Conservation (phyloP, 2,329 filamentous ascomycete species). For the Trichoderma pleuroti region DNA sequence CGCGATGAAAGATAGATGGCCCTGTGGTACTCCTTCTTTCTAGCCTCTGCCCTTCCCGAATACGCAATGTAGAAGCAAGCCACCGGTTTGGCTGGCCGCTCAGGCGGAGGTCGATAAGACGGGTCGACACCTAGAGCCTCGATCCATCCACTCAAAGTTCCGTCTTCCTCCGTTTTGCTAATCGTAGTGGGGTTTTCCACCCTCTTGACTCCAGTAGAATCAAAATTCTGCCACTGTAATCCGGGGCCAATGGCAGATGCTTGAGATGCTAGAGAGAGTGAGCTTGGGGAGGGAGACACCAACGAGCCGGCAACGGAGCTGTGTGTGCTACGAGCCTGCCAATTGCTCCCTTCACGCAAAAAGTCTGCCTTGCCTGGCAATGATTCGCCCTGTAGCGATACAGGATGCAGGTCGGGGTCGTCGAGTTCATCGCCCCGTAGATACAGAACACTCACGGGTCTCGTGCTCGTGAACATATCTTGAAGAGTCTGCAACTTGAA, state of each 20-base stretch:
- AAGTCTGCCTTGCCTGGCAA: slow-evolving; percentile 54
- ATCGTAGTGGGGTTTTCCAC: slow-evolving; percentile 53
- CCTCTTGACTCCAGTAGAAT: slow-evolving; percentile 48
- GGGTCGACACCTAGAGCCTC: slow-evolving; percentile 89
- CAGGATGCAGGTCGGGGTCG: slow-evolving; percentile 75
- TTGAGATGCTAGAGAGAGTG: slow-evolving; percentile 59
- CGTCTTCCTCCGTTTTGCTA: slow-evolving; percentile 55
- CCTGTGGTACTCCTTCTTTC: slow-evolving; percentile 65
- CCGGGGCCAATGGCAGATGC: slow-evolving; percentile 41
- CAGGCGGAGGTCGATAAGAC: slow-evolving; percentile 73
- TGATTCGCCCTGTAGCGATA: slow-evolving; percentile 66
- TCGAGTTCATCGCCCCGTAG: slow-evolving; percentile 73
- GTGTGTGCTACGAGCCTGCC: slow-evolving; percentile 51
- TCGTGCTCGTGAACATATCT: slow-evolving; percentile 85
- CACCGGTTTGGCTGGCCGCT: slow-evolving; percentile 66
- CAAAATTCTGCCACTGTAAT: slow-evolving; percentile 56
- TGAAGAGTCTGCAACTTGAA: slow-evolving; percentile 74
- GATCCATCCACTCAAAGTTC: slow-evolving; percentile 75
- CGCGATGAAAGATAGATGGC: slow-evolving; percentile 82
- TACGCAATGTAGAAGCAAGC: slow-evolving; percentile 83
- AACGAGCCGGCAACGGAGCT: slow-evolving; percentile 60
- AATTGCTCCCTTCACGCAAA: slow-evolving; percentile 45
- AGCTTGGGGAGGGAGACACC: slow-evolving; percentile 65
- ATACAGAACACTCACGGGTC: slow-evolving; percentile 74
- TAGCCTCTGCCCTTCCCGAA: slow-evolving; percentile 47